Percentiles rank a stretch among this genome's conserved stretches.
These are phyloP conservation scores for Pseudogymnoascus sp. DNA, from an alignment of 2,329 filamentous ascomycete species.

Conservation along the genomic window DNA sequence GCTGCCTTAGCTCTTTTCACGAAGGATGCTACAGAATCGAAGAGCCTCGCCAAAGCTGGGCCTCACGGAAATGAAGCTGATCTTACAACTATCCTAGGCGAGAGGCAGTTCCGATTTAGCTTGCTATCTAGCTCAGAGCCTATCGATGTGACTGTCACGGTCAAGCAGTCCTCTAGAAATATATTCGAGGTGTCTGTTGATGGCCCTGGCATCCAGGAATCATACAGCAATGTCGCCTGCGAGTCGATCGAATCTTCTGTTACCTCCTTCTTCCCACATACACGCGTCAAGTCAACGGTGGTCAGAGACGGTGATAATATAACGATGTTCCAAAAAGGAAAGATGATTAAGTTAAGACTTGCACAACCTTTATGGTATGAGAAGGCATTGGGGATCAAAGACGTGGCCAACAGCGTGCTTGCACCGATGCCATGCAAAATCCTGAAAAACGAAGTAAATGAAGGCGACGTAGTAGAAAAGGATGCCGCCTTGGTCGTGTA, in stretches of 20 bases:
- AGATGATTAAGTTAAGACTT: constrained; percentile 50
- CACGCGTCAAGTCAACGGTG: constrained; percentile 71
- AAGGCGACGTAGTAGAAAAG: constrained; percentile 75
- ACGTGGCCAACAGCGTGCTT: constrained; percentile 70
- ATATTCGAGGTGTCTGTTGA: constrained; percentile 37
- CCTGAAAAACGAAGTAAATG: constrained; percentile 75
- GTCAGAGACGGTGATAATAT: constrained; percentile 55
- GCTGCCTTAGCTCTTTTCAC: constrained; percentile 69
- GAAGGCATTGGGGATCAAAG: constrained; percentile 76
- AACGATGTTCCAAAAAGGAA: constrained; percentile 66
- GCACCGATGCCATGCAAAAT: constrained; percentile 98
- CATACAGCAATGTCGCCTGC: constrained; percentile 35
- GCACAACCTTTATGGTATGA: constrained; percentile 69
- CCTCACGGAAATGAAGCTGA: constrained; percentile 41
- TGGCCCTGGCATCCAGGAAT: constrained; percentile 34
- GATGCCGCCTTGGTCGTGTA: constrained; percentile 79
- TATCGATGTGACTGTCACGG: constrained; percentile 16
- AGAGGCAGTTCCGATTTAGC: constrained; percentile 23
- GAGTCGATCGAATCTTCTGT: constrained; percentile 41
- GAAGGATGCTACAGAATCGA: constrained; percentile 30
- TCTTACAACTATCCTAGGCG: constrained; percentile 35
- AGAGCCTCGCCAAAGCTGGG: constrained; percentile 22
- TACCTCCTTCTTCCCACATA: constrained; percentile 71
- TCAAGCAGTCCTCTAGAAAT: constrained; percentile 26
- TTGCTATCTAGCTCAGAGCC: not conserved